Base-by-base conservation (phyloP, 108 stramenopile genomes). In the Cyclotella kingstonii region DNA sequence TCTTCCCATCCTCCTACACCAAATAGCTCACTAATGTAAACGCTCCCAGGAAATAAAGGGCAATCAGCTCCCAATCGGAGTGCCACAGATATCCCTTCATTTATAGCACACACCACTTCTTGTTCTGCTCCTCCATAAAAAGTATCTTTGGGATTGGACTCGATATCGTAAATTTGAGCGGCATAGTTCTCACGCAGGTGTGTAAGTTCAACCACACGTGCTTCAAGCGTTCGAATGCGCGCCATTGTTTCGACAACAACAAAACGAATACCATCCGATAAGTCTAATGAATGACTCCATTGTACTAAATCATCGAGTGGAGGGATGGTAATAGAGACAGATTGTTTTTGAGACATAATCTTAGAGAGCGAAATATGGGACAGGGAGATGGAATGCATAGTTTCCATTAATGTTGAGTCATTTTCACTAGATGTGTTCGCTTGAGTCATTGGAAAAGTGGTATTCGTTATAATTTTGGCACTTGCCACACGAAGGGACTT, bases 1-100 rank as follows among this genome's bases (percentile, higher is more conserved):
- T 76, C 61, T 14, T 79, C 63, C 83, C 83, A 84, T 40, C 80
- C 83, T 33, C 82, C 82, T 19, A 81, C 56, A 10, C 83, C 83
- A 44, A 79, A 81, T 27, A 84, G 53, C 22, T 78, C 71, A 29
- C 39, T 35, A 55, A 81, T 72, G 38, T 72, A 76, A 0, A 77
- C 83, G 66, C 79, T 80, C 4, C 78, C 78, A 0, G 41, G 43
- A 18, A 68, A 44, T 1, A 84, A 38, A 0, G 83, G 80, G 41
- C 80, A 81, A 39, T 84, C 83, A 4, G 60, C 49, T 2, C 68
- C 59, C 2, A 83, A 53, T 2, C 79, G 69, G 19, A 86, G 40
- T 40, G 82, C 80, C 5, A 86, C 67, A 31, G 82, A 77, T 40
- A 86, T 81, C 5, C 85, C 85, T 10, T 83, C 79, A 45, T 78